These are phyloP conservation scores for Termitomyces sp. DNA, from an alignment of 768 basidiomycete genomes.

Conservation along the genomic window DNA sequence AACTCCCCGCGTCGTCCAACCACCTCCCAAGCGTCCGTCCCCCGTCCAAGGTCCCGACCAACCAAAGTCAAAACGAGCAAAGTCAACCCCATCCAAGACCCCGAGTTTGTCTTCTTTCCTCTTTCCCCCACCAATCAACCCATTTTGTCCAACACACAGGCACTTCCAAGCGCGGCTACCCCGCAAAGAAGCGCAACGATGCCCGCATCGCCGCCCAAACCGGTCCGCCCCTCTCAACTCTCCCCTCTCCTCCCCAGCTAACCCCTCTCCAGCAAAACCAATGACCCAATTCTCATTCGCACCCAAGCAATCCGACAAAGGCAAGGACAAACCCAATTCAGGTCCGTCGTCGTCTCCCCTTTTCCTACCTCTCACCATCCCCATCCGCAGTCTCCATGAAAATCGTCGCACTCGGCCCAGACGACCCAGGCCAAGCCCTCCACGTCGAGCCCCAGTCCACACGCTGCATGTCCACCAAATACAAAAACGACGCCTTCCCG, in stretches of 20 bases:
- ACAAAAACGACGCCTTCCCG: slow-evolving; percentile 66
- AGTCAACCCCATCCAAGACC: slow-evolving; percentile 22
- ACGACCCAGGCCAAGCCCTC: slow-evolving; percentile 24
- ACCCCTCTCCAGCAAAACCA: slow-evolving; percentile 31
- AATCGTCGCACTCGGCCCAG: slow-evolving; percentile 25
- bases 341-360: no score
- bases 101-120: neutral
- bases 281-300: slow-evolving; percentile 12
- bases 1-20: slow-evolving; percentile 2
- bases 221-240: slow-evolving; percentile 32
- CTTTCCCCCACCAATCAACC: neutral
- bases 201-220: slow-evolving; percentile 60
- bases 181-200: slow-evolving; percentile 67
- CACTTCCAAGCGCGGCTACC: slow-evolving; percentile 61
- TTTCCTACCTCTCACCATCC: no score
- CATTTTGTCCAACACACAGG: slow-evolving; percentile 14
- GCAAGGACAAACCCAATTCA: slow-evolving; percentile 19
- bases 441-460: slow-evolving; percentile 71
- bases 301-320: slow-evolving; percentile 29
- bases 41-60: slow-evolving; percentile 29
- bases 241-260: neutral
- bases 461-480: slow-evolving; percentile 81
- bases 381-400: slow-evolving; percentile 14
- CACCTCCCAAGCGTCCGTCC: slow-evolving; percentile 24
- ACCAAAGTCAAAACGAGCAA: slow-evolving; percentile 33